Conservation (phyloP, 306 rosid genomes). For the Medicago lupulina region DNA sequence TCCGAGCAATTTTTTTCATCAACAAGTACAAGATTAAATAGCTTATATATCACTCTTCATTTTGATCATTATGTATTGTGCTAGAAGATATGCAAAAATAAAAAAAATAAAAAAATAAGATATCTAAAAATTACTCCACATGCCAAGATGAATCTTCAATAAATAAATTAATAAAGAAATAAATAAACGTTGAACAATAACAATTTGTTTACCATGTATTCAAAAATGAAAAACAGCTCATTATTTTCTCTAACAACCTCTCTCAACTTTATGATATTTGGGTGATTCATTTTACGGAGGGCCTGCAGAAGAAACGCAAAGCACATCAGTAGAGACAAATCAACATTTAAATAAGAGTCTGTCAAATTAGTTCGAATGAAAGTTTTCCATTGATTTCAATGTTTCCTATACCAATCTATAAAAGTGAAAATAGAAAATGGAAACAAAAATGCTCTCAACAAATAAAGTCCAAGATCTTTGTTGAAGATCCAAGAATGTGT, state of each 20-base stretch:
- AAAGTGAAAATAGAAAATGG: background rate
- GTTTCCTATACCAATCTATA: background rate
- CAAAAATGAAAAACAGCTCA: constrained; percentile 82
- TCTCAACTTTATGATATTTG: constrained; percentile 80
- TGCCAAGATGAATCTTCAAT: constrained; percentile 2
- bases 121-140: constrained; percentile 14
- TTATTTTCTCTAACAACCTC: constrained; percentile 78
- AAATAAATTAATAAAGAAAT: constrained; percentile 18
- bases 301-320: constrained; percentile 56
- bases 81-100: constrained; percentile 10
- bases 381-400: background rate
- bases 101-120: background rate
- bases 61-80: background rate
- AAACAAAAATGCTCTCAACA: background rate
- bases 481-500: constrained; percentile 35
- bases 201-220: constrained; percentile 70
- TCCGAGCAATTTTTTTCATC: constrained; percentile 18
- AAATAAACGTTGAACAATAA: constrained; percentile 13
- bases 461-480: constrained; percentile 17
- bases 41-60: constrained; percentile 25
- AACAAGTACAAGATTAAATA: constrained; percentile 18
- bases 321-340: constrained; percentile 41
- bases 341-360: constrained; percentile 8
- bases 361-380: constrained; percentile 8
- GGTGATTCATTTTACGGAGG: constrained; percentile 77